Base-by-base conservation (phyloP, 2,329 filamentous ascomycete genomes). In the Pseudogymnoascus sp. region DNA sequence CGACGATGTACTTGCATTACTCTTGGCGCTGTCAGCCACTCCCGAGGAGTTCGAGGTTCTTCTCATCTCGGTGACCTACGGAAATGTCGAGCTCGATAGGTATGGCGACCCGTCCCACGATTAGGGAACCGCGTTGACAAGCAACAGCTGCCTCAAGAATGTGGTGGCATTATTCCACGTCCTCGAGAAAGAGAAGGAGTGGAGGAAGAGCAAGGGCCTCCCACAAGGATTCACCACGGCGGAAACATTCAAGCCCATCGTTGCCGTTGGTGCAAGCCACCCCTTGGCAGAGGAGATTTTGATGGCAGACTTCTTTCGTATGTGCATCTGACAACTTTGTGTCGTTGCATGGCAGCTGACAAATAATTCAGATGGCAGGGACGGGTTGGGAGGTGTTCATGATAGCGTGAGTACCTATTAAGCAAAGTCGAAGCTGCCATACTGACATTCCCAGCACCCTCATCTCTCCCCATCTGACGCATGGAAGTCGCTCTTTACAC, bases 81-180 rank as follows among this genome's bases (percentile, higher is more conserved):
- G 95, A 63, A 99, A 99, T 73, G 90, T 97, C 21, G 87, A 93
- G 68, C 85, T 96, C 15, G 82, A 92, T 66, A 93, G 86, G 89
- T 91, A 75, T 65, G 77, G 68, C 44, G 23, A 50, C 2, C 13
- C 44, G n/a, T 2, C 23, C 15, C 23, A 7, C 29, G 19, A 15
- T 37, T 7, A 60, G 21, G 5, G 13, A 38, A 31, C 50, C 42
- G 33, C 31, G 26, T 59, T 69, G 37, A 65, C 53, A 13, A 29
- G 21, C 21, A 56, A 19, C 65, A 93, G 89, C 75, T 97, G 92
- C 71, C 81, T 97, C 60, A 87, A 89, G 60, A 99, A 99, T 76
- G 87, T 90, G 15, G 88, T 97, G 40, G 89, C 91, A 23, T 80
- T 97, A 65, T 97, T 99, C 78, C 88, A 97, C 71, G 88, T 96